Conservation (phyloP, 805 yeast species). For the Ogataea paraovalis region DNA sequence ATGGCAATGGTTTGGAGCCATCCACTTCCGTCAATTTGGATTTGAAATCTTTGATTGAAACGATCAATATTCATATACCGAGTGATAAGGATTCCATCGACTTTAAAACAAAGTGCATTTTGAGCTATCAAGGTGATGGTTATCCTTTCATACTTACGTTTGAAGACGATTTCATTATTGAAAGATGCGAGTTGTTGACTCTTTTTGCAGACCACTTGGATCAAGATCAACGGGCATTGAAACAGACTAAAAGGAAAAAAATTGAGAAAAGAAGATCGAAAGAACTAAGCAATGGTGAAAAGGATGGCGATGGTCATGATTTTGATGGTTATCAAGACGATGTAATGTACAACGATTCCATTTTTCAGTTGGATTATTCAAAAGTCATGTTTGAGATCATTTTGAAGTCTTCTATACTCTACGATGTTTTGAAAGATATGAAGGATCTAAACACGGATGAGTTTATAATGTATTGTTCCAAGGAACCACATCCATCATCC, state of each 20-base stretch:
- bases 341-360: conserved; percentile 27
- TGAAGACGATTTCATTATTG: conserved; percentile 49
- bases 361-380: conserved; percentile 35
- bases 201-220: conserved; percentile 25
- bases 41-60: conserved; percentile 45
- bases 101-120: conserved; percentile 40
- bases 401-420: conserved; percentile 48
- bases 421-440: conserved; percentile 51
- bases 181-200: conserved; percentile 54
- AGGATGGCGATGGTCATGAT: neutral
- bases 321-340: conserved; percentile 13
- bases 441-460: conserved; percentile 51
- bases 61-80: conserved; percentile 40
- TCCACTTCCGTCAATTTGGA: conserved; percentile 38
- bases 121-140: conserved; percentile 47
- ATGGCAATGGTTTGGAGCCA: conserved; percentile 1
- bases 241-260: neutral
- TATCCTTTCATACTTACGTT: conserved; percentile 53
- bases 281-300: no score
- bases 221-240: neutral
- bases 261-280: no score
- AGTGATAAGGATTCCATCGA: conserved; percentile 22
- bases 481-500: conserved; percentile 11
- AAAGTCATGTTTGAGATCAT: conserved; percentile 47
- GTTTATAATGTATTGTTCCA: conserved; percentile 43